Percentiles rank a stretch among this genome's conserved stretches.
These are phyloP conservation scores for Mucor velutinosus DNA, from an alignment of 371 early-diverging fungal genomes.

Conservation along the genomic window DNA sequence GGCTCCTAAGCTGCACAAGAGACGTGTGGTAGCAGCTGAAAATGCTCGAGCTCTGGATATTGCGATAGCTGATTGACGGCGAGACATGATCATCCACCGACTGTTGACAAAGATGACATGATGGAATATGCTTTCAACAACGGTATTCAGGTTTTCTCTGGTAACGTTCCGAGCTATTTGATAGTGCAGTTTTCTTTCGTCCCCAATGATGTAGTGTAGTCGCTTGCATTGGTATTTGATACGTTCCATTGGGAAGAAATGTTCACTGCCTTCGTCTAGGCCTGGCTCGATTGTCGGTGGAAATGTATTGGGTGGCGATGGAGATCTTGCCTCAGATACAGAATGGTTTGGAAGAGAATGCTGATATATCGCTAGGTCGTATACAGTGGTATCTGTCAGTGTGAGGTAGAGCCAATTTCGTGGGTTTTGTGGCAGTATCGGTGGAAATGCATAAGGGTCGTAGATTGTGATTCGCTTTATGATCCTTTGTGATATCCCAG, in stretches of 20 bases:
- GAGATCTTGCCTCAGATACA: background rate
- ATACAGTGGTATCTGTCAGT: background rate
- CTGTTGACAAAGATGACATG: constrained; percentile 1
- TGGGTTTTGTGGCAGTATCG: background rate
- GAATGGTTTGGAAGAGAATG: background rate
- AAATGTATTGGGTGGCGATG: background rate
- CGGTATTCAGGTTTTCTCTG: background rate
- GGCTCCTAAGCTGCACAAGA: background rate
- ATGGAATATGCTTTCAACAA: background rate
- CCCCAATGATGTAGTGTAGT: background rate
- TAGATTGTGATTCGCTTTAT: constrained; percentile 10
- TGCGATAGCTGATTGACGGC: background rate
- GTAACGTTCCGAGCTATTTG: background rate
- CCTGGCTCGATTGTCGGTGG: constrained; percentile 12
- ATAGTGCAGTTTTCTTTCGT: background rate
- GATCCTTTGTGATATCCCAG: background rate
- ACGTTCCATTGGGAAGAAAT: background rate
- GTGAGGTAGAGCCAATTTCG: background rate
- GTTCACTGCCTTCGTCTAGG: constrained; percentile 1
- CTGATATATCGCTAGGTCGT: background rate
- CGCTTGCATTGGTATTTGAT: constrained; percentile 5
- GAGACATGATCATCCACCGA: background rate
- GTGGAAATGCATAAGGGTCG: constrained; percentile 12
- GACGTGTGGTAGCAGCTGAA: background rate
- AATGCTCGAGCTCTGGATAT: background rate